Evolutionary conservation across 495 filamentous ascomycete species (phyloP).

Genomic region (Rusavskia elegans): DNA sequence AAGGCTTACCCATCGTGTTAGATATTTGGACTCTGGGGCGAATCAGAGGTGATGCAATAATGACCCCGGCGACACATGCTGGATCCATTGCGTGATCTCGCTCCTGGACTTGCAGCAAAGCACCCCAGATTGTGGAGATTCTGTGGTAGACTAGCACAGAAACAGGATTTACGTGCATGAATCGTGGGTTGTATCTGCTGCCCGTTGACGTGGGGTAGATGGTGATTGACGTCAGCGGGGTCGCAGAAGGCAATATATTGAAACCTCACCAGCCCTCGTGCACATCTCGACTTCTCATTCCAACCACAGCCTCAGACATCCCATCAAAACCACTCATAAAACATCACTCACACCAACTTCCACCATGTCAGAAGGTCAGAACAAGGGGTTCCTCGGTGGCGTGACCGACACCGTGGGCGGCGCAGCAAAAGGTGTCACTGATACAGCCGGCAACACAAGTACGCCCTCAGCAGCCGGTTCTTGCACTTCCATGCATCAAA

Average conservation of each 20-base stretch:
- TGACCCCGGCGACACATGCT: too few relatives aligned
- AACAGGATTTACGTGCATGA: too few relatives aligned
- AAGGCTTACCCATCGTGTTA: too few relatives aligned
- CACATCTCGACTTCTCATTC: background rate
- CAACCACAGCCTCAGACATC: background rate
- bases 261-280: background rate
- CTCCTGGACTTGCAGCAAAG: too few relatives aligned
- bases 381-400: slow-evolving; percentile 22
- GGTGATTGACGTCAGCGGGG: background rate
- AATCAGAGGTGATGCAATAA: too few relatives aligned
- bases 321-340: background rate
- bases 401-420: slow-evolving; percentile 4
- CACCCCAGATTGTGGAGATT: too few relatives aligned
- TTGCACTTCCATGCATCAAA: background rate
- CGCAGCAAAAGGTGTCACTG: slow-evolving; percentile 13
- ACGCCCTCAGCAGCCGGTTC: background rate
- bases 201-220: background rate
- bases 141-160: too few relatives aligned
- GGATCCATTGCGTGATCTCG: too few relatives aligned
- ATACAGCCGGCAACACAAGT: slow-evolving; percentile 7
- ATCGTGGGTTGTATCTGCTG: too few relatives aligned
- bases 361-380: background rate
- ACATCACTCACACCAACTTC: background rate
- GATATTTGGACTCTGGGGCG: too few relatives aligned
- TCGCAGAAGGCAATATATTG: background rate